Evolutionary conservation across 2,329 filamentous ascomycete species (phyloP).

Genomic region (Coccinonectria pachysandricola): DNA sequence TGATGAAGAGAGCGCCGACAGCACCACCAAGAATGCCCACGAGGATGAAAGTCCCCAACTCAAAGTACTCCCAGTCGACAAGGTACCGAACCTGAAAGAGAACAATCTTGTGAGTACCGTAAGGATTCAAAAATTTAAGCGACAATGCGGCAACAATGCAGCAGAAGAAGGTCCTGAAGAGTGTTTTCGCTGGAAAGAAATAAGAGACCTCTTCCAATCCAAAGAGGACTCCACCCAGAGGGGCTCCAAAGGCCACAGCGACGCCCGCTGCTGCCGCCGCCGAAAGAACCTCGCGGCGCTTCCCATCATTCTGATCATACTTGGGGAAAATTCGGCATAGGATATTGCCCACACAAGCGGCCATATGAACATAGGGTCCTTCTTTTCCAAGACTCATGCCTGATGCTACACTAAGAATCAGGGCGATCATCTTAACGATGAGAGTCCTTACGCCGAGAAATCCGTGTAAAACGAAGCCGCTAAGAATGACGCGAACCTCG

Average conservation of each 20-base stretch:
- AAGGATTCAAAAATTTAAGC: slow-evolving; percentile 90
- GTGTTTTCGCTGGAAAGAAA: slow-evolving; percentile 93
- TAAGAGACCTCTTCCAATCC: slow-evolving; percentile 92
- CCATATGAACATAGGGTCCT: slow-evolving; percentile 93
- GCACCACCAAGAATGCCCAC: slow-evolving; percentile 78
- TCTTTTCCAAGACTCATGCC: slow-evolving; percentile 93
- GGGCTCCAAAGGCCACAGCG: slow-evolving; percentile 87
- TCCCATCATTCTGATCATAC: slow-evolving; percentile 89
- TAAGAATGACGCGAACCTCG: slow-evolving; percentile 95
- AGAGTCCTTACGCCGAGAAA: slow-evolving; percentile 86
- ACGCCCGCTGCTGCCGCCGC: slow-evolving; percentile 87
- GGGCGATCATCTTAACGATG: slow-evolving; percentile 69
- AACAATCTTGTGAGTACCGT: slow-evolving; percentile 93
- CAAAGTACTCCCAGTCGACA: slow-evolving; percentile 88
- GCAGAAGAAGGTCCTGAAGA: slow-evolving; percentile 97
- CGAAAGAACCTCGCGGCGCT: slow-evolving; percentile 86
- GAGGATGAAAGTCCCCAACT: slow-evolving; percentile 75
- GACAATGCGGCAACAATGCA: slow-evolving; percentile 88
- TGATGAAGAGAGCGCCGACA: slow-evolving; percentile 88
- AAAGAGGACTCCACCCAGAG: slow-evolving; percentile 78
- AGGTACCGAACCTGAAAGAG: slow-evolving; percentile 89
- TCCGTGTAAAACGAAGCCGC: slow-evolving; percentile 91
- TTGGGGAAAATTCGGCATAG: slow-evolving; percentile 88
- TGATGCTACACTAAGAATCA: slow-evolving; percentile 84
- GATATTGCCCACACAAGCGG: slow-evolving; percentile 91